Evolutionary conservation across 2,329 filamentous ascomycete species (phyloP), one percentile per base, ranked within the genome.

Genomic region (Penicillium sp.): DNA sequence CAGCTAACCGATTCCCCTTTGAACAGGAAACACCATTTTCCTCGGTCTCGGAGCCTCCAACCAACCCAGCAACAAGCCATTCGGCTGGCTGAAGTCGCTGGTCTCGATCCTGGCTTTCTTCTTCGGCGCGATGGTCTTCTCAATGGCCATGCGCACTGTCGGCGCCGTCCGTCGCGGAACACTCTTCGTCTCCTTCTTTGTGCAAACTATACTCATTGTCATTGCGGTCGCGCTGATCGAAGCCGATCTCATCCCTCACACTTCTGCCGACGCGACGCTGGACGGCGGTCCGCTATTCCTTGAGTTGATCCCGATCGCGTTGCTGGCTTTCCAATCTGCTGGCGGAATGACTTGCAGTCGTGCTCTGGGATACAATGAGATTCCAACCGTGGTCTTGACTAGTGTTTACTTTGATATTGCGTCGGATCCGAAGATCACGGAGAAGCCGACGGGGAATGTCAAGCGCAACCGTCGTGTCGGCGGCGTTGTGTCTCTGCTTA

Each of bases 321-420:
- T 75, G 1, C 55, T 76, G 30, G 70, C 73, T 3, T 75, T 75
- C 61, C 72, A 75, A 54, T 72, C 70, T 4, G 71, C 72, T 0
- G 73, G 73, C 0, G 70, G 69, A 11, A 73, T 75, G 53, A 66
- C 71, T 2, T 68, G 71, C 14, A 74, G 69, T 46, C 68, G 73
- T 2, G 61, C 68, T 4, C 63, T 76, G 19, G 64, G 66, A 0
- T 70, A 70, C 53, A 70, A 71, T 40, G 73, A 75, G 57, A 69
- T 76, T 34, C 73, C 73, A 12, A 74, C 72, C 8, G 72, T 75
- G 13, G 73, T 75, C 5, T 55, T 76, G 55, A 76, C 73, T 10
- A 74, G 72, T 36, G 63, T 75, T 12, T 75, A 74, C 51, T 74
- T 72, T 55, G 73, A 76, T 52, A 68, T 75, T 38, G 70, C 70